Base-by-base conservation (phyloP, 1,139 yeast genomes). In the Meyerozyma guilliermondii region DNA sequence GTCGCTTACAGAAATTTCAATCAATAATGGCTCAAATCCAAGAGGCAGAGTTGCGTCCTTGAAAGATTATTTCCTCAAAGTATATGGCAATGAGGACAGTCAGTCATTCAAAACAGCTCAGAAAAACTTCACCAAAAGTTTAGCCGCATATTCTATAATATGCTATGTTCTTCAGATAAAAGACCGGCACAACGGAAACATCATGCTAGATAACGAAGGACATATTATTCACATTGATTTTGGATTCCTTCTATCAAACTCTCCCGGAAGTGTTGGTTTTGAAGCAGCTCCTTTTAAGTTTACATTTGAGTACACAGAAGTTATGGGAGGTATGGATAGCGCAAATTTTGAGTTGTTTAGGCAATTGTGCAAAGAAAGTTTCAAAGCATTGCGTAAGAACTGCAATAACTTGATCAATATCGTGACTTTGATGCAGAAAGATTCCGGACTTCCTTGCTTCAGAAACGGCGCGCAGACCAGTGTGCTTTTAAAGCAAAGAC, bases 281-380 rank as follows among this genome's bases (percentile, higher is more conserved):
- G 98, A 92, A 58, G 95, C 96, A 1, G 96, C 98, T 0, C 97
- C 98, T 1, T 92, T 92, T 71, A 92, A 92, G 58, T 68, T 92
- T 14, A 88, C 98, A 0, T 72, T 74, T 46, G 98, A 92, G 56
- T 92, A 92, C 55, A 79, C 89, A 18, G 97, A 91, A 35, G 62
- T 92, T 4, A 62, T 92, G 53, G 98, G 95, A 5, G 98, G 98
- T 0, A 45, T 71, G 0, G 83, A 80, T 1, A 76, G 87, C 14
- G 74, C 69, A 16, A 66, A 74, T 40, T 92, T 78, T 62, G 58
- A 64, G 36, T 70, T 71, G 39, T 92, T 87, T 64, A 77, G 77
- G 35, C 59, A 67, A 6, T 56, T 87, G 18, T 76, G 88, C 54
- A 86, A 85, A 52, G 74, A 76, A 10, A 84, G 95, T 10, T 92